Percentiles rank a stretch among this genome's conserved stretches.
phyloP scores from a whole-genome alignment of 441 rosid genomes.

The Aquilaria agallochum region DNA sequence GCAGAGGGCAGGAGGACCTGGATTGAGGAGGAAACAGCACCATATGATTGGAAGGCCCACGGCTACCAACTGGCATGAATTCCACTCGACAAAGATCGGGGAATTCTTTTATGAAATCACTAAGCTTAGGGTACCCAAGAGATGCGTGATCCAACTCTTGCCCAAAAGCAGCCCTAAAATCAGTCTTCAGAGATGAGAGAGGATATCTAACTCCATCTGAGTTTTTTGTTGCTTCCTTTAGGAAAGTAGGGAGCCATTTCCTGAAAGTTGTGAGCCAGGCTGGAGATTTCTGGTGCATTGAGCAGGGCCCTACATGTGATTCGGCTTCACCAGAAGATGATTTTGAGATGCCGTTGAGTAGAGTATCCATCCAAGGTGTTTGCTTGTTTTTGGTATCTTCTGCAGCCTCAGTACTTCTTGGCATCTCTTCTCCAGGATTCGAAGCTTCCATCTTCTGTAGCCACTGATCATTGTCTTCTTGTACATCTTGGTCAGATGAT shows the following conservation, averaged over 20 bases:
- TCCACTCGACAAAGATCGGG: slow-evolving; percentile 53
- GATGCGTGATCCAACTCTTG: slow-evolving; percentile 68
- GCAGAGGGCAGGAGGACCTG: slow-evolving; percentile 18
- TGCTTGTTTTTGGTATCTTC: slow-evolving; percentile 16
- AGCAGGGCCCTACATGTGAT: slow-evolving; percentile 8
- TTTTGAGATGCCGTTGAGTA: slow-evolving; percentile 37
- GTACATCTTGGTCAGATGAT: slow-evolving; percentile 17
- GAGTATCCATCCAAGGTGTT: slow-evolving; percentile 44
- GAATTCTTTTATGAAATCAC: slow-evolving; percentile 58
- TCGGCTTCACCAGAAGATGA: slow-evolving; percentile 11
- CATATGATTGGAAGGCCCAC: slow-evolving; percentile 62
- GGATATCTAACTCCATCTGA: slow-evolving; percentile 49
- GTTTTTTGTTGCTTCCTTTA: slow-evolving; percentile 30
- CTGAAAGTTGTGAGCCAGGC: slow-evolving; percentile 59
- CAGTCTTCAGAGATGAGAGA: slow-evolving; percentile 81
- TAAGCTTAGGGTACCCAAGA: slow-evolving; percentile 74
- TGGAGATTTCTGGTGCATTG: slow-evolving; percentile 25
- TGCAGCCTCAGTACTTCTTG: slow-evolving; percentile 21
- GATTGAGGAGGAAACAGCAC: slow-evolving; percentile 48
- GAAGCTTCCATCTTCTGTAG: slow-evolving; percentile 12
- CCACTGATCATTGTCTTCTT: slow-evolving; percentile 15
- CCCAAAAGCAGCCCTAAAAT: slow-evolving; percentile 60
- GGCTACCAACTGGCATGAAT: slow-evolving; percentile 31
- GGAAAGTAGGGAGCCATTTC: slow-evolving; percentile 72
- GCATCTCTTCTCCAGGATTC: slow-evolving; percentile 17